Evolutionary conservation across 2,329 filamentous ascomycete species (phyloP).

Genomic region (Xylariaceae sp.): DNA sequence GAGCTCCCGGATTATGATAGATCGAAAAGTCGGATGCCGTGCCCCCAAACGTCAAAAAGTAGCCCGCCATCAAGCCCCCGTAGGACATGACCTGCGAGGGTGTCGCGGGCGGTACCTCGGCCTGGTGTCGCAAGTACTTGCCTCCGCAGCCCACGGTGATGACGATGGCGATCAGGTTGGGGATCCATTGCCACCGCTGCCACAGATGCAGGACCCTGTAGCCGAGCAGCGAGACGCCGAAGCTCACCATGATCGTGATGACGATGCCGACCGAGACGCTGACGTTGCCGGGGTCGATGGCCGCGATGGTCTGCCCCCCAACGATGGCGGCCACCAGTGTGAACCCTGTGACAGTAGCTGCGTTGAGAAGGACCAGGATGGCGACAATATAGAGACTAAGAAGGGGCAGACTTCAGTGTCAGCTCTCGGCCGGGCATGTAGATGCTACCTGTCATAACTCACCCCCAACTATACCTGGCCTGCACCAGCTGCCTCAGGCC

Average conservation of each 20-base stretch:
- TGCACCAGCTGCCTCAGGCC: constrained; percentile 58
- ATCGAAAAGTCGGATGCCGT: constrained; percentile 55
- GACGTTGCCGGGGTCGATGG: constrained; percentile 40
- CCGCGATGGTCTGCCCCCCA: constrained; percentile 49
- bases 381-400: constrained; percentile 41
- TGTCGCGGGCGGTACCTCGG: constrained; percentile 12
- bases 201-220: constrained; percentile 50
- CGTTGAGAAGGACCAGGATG: constrained; percentile 32
- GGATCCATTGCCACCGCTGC: constrained; percentile 54
- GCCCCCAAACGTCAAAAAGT: constrained; percentile 52
- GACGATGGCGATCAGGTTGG: constrained; percentile 46
- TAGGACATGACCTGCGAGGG: constrained; percentile 35
- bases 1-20: constrained; percentile 42
- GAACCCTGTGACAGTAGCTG: constrained; percentile 50
- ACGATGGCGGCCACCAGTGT: constrained; percentile 53
- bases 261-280: constrained; percentile 54
- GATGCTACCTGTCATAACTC: constrained; percentile 7
- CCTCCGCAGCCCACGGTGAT: constrained; percentile 52
- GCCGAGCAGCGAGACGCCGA: constrained; percentile 51
- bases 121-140: constrained; percentile 32
- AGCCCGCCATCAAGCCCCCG: constrained; percentile 44
- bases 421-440: background rate
- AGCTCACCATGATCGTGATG: constrained; percentile 47
- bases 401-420: background rate
- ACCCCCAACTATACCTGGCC: constrained; percentile 58